Evolutionary conservation across 1,284 basidiomycete genomes (phyloP), one percentile per base, ranked within the genome.

Genomic region (Rhodotorula sp.): DNA sequence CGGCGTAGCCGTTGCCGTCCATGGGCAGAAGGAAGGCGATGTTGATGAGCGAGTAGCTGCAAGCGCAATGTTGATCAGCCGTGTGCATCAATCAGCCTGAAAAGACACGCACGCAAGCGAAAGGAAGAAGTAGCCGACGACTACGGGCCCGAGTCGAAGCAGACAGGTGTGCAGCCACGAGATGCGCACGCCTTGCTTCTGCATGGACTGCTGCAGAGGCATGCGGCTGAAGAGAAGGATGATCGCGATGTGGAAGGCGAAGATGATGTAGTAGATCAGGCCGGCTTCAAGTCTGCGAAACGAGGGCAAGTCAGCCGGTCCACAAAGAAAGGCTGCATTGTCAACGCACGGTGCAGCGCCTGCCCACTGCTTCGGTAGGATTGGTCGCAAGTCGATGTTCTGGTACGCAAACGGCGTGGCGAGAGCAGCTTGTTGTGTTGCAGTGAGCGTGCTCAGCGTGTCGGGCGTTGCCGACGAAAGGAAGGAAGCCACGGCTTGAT

Each of bases 11-110:
- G 59, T 77, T 77, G 10, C 76, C 74, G 48, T 78, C 60, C 49
- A 80, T 68, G 8, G 80, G 80, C 7, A 80, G 58, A 41, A 80
- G 78, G 71, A 79, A 81, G 4, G 80, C 80, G 41, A 76, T 59
- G 27, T 79, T 78, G 46, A 81, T 72, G 34, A 78, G 65, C 14
- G 81, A 80, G 67, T 80, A 78, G 74, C 69, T 70, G 34, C 12
- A 25, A 4, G n/a, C 10, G 4, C 23, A 14, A 14, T 19, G 8
- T 27, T 8, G 34, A 12, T 5, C 17, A 25, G 19, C 19, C 1
- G 27, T 21, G 55, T 8, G 54, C 55, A 34, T 12, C 5, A 57
- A 80, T 64, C 10, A 25, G 78, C 74, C 76, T 78, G 27, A 10
- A 19, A 13, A 60, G 41, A 23, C 19, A 50, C 17, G 49, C 49